These are phyloP conservation scores for Gossypium bickii DNA, from an alignment of 345 rosid genomes.

Conservation along the genomic window DNA sequence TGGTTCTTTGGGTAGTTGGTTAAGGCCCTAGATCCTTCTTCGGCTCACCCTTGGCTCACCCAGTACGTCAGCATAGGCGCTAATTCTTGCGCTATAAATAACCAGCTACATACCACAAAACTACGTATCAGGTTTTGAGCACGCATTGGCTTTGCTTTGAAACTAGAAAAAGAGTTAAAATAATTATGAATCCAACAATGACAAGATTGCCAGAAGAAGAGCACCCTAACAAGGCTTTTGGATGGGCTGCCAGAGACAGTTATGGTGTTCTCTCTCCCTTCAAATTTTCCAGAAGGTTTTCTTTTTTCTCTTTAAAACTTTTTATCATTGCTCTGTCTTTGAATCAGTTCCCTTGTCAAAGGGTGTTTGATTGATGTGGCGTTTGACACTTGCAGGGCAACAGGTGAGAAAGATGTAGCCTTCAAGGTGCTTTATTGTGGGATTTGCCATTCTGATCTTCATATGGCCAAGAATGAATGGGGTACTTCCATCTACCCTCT, in stretches of 20 bases:
- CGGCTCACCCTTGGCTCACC: not conserved
- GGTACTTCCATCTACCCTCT: slow-evolving; percentile 39
- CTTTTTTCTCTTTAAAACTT: no score
- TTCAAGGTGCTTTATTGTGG: slow-evolving; percentile 36
- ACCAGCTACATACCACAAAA: not conserved
- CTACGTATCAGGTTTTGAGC: no score
- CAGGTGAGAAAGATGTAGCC: slow-evolving; percentile 28
- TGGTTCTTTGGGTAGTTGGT: no score
- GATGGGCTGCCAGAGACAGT: slow-evolving; percentile 47
- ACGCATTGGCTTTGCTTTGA: not conserved
- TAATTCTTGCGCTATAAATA: not conserved
- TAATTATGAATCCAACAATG: slow-evolving; percentile 3
- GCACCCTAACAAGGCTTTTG: slow-evolving; percentile 33
- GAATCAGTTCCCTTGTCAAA: not conserved
- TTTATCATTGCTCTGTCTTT: not conserved
- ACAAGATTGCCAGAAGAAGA: slow-evolving; percentile 21
- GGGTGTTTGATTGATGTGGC: no score
- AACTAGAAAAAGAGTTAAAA: not conserved
- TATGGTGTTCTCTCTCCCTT: slow-evolving; percentile 49
- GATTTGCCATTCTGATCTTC: slow-evolving; percentile 50
- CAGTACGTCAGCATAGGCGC: not conserved
- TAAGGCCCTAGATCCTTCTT: not conserved
- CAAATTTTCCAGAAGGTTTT: slow-evolving; percentile 38
- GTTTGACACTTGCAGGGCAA: slow-evolving; percentile 28
- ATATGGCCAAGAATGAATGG: slow-evolving; percentile 44